phyloP scores from a whole-genome alignment of 2,329 filamentous ascomycete genomes.

The Aspergillus transmontanensis region DNA sequence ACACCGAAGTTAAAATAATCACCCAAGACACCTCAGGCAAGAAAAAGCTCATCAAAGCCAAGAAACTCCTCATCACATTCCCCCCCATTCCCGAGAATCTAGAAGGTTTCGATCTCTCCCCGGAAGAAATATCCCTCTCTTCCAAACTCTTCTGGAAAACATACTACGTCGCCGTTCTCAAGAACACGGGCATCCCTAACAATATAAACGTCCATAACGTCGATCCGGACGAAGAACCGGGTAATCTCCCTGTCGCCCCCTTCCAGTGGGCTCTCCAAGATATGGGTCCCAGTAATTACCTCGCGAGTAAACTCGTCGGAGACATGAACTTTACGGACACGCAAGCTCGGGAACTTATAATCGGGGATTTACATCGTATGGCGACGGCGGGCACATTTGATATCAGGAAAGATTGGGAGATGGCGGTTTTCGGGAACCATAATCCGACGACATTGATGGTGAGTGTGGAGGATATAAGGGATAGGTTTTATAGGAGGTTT shows the following conservation, averaged over 20 bases:
- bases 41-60: constrained; percentile 35
- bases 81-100: constrained; percentile 40
- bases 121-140: constrained; percentile 40
- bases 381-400: constrained; percentile 11
- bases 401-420: constrained; percentile 26
- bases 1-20: constrained; percentile 26
- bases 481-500: constrained; percentile 46
- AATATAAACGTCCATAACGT: constrained; percentile 28
- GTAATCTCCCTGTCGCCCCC: constrained; percentile 27
- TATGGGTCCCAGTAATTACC: constrained; percentile 13
- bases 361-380: constrained; percentile 21
- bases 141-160: constrained; percentile 38
- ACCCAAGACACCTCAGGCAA: constrained; percentile 27
- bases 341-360: constrained; percentile 10
- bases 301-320: constrained; percentile 15
- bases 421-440: constrained; percentile 40
- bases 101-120: constrained; percentile 39
- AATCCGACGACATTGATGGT: constrained; percentile 42
- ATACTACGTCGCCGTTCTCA: constrained; percentile 45
- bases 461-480: constrained; percentile 34
- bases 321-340: constrained; percentile 27
- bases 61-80: constrained; percentile 41
- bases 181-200: constrained; percentile 41
- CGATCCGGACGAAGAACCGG: constrained; percentile 26
- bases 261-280: constrained; percentile 18